Percentiles rank a stretch among this genome's conserved stretches.
These are phyloP conservation scores for Lagerstroemia speciosa DNA, from an alignment of 345 rosid species.

Conservation along the genomic window DNA sequence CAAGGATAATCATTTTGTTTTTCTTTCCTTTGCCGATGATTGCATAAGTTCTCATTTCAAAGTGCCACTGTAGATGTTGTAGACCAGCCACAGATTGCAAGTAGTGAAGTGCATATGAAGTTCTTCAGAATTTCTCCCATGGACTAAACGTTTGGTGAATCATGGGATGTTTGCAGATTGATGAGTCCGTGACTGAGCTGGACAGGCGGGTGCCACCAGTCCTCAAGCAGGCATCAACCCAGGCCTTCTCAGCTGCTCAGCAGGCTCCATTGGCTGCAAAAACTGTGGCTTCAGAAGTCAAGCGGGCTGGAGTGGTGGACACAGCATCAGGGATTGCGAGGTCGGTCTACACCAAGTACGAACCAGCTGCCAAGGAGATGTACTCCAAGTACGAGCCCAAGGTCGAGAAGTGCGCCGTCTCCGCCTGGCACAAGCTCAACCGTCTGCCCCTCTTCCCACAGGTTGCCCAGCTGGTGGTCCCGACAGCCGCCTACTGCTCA, in stretches of 20 bases:
- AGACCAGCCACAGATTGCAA: no score
- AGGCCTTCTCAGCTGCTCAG: constrained; percentile 63
- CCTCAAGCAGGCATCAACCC: constrained; percentile 62
- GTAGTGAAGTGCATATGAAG: not conserved
- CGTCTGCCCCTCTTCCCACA: constrained; percentile 75
- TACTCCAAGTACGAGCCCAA: constrained; percentile 71
- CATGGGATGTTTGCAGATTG: constrained; percentile 36
- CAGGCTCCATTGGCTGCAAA: constrained; percentile 59
- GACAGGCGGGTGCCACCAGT: constrained; percentile 67
- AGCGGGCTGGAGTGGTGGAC: constrained; percentile 53
- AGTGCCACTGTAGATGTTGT: no score
- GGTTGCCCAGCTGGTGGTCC: constrained; percentile 60
- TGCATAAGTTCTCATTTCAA: no score
- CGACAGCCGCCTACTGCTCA: constrained; percentile 68
- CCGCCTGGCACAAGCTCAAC: constrained; percentile 75
- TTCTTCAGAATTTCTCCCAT: not conserved
- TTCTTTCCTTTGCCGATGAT: no score
- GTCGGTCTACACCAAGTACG: constrained; percentile 45
- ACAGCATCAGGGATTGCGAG: constrained; percentile 70
- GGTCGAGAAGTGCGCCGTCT: constrained; percentile 70
- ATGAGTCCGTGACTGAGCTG: constrained; percentile 48
- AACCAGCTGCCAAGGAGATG: constrained; percentile 63
- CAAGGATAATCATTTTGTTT: no score
- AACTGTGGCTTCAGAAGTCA: constrained; percentile 55
- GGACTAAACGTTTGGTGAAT: not conserved